These are phyloP conservation scores for Plasmodium malariae DNA, from an alignment of 169 alveolate genomes.

Conservation along the genomic window DNA sequence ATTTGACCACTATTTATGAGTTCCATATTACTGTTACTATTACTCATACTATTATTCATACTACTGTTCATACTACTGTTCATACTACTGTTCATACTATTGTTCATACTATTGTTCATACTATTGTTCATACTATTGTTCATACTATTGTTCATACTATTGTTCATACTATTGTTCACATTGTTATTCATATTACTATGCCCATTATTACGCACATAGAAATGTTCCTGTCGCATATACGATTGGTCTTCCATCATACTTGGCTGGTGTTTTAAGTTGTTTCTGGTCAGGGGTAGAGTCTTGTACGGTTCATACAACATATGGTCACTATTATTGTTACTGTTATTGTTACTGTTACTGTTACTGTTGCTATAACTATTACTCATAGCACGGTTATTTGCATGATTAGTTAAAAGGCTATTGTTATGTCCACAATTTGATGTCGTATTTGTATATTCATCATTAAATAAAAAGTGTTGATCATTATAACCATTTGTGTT, in stretches of 20 bases:
- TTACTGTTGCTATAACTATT: background rate
- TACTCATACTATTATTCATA: background rate
- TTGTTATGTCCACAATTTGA: no score
- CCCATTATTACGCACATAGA: no score
- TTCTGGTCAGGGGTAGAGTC: background rate
- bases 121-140: background rate
- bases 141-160: background rate
- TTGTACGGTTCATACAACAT: background rate
- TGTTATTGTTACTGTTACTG: background rate
- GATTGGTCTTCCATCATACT: no score
- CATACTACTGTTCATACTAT: background rate
- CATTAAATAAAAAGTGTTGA: constrained; percentile 44
- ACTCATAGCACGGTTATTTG: background rate
- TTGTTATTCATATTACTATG: background rate
- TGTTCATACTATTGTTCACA: background rate
- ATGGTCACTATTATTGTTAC: background rate
- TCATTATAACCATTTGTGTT: constrained; percentile 21
- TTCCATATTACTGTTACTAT: background rate
- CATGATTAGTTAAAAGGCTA: no score
- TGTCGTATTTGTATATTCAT: constrained; percentile 6
- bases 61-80: no score
- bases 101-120: background rate
- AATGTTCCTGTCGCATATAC: no score
- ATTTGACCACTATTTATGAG: background rate
- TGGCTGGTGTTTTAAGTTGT: background rate